A percentile compares a stretch with the other conserved stretches of the same genome.
phyloP scores from a whole-genome alignment of 768 basidiomycete genomes.

The Boletus edulis region DNA sequence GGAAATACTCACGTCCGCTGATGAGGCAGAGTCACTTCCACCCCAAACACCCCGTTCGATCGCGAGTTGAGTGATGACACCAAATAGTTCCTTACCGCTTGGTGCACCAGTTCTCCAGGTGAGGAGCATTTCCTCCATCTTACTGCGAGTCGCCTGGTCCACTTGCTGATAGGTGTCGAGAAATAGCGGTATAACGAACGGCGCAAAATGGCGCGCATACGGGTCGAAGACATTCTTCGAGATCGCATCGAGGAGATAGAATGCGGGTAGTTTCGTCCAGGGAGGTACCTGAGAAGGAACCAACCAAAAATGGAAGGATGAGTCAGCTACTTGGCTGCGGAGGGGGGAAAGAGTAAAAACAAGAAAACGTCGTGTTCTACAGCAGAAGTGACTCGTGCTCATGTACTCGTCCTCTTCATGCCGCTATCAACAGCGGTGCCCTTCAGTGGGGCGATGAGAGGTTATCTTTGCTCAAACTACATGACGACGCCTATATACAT shows the following conservation, averaged over 20 bases:
- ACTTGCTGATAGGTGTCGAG: slow-evolving; percentile 86
- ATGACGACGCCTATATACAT: slow-evolving; percentile 46
- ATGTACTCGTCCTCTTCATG: slow-evolving; percentile 36
- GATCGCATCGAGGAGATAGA: slow-evolving; percentile 95
- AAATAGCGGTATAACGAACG: slow-evolving; percentile 81
- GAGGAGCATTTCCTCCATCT: slow-evolving; percentile 97
- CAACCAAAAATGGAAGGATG: slow-evolving; percentile 40
- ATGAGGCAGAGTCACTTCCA: slow-evolving; percentile 43
- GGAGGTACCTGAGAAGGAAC: slow-evolving; percentile 66
- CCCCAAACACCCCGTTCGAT: slow-evolving; percentile 88
- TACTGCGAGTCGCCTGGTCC: slow-evolving; percentile 78
- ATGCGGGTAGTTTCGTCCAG: slow-evolving; percentile 88
- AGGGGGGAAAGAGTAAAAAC: slow-evolving; percentile 30
- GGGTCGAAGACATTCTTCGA: slow-evolving; percentile 95
- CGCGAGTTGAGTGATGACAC: slow-evolving; percentile 69
- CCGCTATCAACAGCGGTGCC: slow-evolving; percentile 35
- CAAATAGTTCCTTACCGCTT: slow-evolving; percentile 80
- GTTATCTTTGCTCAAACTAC: slow-evolving; percentile 44
- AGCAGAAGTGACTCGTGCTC: slow-evolving; percentile 30
- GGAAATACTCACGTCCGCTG: slow-evolving; percentile 37
- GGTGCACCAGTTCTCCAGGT: slow-evolving; percentile 93
- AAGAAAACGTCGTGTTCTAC: slow-evolving; percentile 23
- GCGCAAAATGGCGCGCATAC: slow-evolving; percentile 82
- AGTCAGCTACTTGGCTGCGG: slow-evolving; percentile 56
- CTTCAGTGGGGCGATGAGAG: slow-evolving; percentile 29